Evolutionary conservation across 495 filamentous ascomycete genomes (phyloP).

Genomic region (Friedmanniomyces simplex): DNA sequence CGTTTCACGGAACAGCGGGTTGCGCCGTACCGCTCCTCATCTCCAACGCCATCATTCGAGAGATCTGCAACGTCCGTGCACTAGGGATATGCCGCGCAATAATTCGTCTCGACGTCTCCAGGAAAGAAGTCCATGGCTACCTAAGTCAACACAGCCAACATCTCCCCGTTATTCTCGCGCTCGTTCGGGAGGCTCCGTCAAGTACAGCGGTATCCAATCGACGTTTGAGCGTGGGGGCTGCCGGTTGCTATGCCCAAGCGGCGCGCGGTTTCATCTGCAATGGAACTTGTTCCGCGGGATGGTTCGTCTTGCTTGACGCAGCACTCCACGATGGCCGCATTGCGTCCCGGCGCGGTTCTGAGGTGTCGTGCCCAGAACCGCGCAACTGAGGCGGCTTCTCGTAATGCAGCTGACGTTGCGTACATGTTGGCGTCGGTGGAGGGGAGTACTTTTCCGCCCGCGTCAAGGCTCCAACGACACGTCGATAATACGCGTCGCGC

Average conservation of each 20-base stretch:
- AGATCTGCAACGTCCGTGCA: too few relatives aligned
- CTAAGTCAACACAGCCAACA: too few relatives aligned
- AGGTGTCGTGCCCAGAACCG: not conserved
- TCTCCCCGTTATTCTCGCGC: too few relatives aligned
- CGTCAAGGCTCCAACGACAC: too few relatives aligned
- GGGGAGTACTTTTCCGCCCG: too few relatives aligned
- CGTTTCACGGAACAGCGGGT: too few relatives aligned
- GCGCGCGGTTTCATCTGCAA: conserved; percentile 57
- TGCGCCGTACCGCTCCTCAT: too few relatives aligned
- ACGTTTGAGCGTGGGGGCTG: conserved; percentile 53
- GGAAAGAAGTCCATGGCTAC: too few relatives aligned
- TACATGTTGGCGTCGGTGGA: not conserved
- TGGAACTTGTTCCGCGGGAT: conserved; percentile 39
- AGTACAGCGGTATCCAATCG: conserved; percentile 53
- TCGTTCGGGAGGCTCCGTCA: conserved; percentile 43
- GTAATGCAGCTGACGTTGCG: not conserved
- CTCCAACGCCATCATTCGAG: too few relatives aligned
- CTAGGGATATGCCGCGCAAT: too few relatives aligned
- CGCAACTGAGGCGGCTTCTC: not conserved
- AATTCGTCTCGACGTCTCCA: too few relatives aligned
- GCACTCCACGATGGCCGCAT: not conserved
- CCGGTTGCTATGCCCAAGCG: conserved; percentile 57
- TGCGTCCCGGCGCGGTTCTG: not conserved
- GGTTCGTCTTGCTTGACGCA: not conserved
- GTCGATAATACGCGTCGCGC: too few relatives aligned